Evolutionary conservation across 2,329 filamentous ascomycete genomes (phyloP).

Genomic region (Colletotrichum sp.): DNA sequence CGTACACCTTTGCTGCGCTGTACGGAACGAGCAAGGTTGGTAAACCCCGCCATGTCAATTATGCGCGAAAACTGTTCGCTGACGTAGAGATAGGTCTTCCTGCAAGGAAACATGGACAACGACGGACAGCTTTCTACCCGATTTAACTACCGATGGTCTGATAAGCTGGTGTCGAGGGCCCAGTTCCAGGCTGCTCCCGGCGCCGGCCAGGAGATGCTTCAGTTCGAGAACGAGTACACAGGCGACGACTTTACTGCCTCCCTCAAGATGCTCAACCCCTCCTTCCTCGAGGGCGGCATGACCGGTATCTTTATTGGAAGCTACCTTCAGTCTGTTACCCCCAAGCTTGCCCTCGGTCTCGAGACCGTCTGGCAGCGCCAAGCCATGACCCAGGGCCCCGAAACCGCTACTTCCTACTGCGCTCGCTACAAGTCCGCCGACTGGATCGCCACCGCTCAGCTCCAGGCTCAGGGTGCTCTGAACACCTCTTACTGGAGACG

Average conservation of each 20-base stretch:
- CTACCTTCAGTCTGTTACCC: constrained; percentile 93
- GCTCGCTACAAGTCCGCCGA: constrained; percentile 90
- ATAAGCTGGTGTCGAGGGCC: constrained; percentile 82
- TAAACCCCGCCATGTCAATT: constrained; percentile 22
- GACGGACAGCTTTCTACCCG: constrained; percentile 86
- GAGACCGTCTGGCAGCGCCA: constrained; percentile 94
- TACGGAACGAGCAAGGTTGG: constrained; percentile 91
- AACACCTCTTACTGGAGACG: constrained; percentile 94
- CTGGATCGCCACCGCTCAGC: constrained; percentile 91
- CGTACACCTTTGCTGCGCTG: constrained; percentile 93
- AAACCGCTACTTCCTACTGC: constrained; percentile 88
- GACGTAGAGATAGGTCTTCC: constrained; percentile 71
- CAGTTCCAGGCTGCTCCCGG: constrained; percentile 84
- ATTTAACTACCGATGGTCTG: constrained; percentile 91
- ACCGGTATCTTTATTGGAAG: constrained; percentile 96
- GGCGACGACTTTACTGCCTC: constrained; percentile 93
- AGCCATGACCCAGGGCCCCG: constrained; percentile 84
- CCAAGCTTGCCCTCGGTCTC: constrained; percentile 83
- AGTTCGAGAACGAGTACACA: constrained; percentile 94
- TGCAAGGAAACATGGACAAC: constrained; percentile 95
- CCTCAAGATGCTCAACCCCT: constrained; percentile 95
- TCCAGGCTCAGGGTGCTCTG: constrained; percentile 81
- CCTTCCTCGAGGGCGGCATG: constrained; percentile 85
- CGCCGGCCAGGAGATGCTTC: constrained; percentile 82
- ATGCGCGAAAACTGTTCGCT: neutral